Conservation (phyloP, 257 asterid genomes). For the Marsdenia floribunda region DNA sequence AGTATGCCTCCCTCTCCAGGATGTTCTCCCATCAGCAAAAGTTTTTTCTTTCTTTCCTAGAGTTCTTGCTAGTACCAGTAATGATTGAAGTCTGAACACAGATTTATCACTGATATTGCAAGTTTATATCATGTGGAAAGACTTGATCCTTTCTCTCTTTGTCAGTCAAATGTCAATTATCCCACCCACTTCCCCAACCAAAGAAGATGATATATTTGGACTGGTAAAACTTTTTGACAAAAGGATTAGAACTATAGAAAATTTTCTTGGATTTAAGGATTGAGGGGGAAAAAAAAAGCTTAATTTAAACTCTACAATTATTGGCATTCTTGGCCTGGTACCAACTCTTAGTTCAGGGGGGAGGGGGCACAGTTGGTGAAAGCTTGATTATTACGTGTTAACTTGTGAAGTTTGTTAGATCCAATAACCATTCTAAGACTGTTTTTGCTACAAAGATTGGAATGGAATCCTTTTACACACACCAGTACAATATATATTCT, state of each 20-base stretch:
- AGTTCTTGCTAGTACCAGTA: neutral
- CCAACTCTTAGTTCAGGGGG: neutral
- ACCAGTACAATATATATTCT: neutral
- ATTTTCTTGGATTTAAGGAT: neutral
- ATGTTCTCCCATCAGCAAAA: neutral
- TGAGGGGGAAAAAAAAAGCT: neutral
- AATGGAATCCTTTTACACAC: neutral
- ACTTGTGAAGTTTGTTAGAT: slow-evolving; percentile 15
- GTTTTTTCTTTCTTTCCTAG: neutral
- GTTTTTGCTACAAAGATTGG: neutral
- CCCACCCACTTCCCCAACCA: neutral
- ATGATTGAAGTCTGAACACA: neutral
- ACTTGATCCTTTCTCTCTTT: neutral
- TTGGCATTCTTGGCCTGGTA: neutral
- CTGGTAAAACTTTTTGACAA: neutral
- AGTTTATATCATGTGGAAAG: neutral
- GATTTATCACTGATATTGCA: neutral
- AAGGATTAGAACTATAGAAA: neutral
- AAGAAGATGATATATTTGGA: neutral
- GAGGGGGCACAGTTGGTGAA: neutral
- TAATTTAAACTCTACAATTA: neutral
- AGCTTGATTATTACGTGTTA: neutral
- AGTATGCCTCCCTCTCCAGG: neutral
- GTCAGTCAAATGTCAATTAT: neutral
- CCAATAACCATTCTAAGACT: slow-evolving; percentile 6